A percentile compares a stretch with the other conserved stretches of the same genome.
These are phyloP conservation scores for Fusarium sp. DNA, from an alignment of 2,329 filamentous ascomycete species.

Conservation along the genomic window DNA sequence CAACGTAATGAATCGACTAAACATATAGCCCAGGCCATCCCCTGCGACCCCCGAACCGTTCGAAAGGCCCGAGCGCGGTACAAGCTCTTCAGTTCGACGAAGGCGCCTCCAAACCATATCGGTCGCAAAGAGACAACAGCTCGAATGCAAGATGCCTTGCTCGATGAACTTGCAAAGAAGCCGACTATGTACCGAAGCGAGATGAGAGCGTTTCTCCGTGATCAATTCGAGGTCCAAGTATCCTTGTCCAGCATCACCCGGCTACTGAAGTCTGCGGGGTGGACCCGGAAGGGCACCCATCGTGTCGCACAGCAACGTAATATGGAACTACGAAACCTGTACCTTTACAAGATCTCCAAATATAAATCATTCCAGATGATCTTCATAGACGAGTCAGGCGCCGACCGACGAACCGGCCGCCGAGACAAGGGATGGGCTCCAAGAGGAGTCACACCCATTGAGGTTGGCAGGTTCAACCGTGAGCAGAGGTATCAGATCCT, in stretches of 20 bases:
- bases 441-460: slow-evolving; percentile 39
- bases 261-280: slow-evolving; percentile 34
- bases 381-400: slow-evolving; percentile 52
- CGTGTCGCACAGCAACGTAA: slow-evolving; percentile 49
- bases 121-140: slow-evolving; percentile 5
- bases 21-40: slow-evolving; percentile 15
- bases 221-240: slow-evolving; percentile 4
- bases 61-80: slow-evolving; percentile 3
- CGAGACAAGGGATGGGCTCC: slow-evolving; percentile 51
- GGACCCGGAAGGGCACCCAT: slow-evolving; percentile 47
- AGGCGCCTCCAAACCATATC: slow-evolving; percentile 11
- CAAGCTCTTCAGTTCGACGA: slow-evolving; percentile 13
- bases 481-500: slow-evolving; percentile 40
- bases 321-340: slow-evolving; percentile 49
- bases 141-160: slow-evolving; percentile 7
- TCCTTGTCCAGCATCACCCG: slow-evolving; percentile 37
- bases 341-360: slow-evolving; percentile 47
- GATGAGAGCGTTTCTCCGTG: slow-evolving; percentile 9
- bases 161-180: not conserved
- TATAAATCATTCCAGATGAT: slow-evolving; percentile 48
- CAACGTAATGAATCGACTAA: slow-evolving; percentile 1
- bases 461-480: slow-evolving; percentile 39
- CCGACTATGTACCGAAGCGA: slow-evolving; percentile 15
- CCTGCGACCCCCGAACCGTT: slow-evolving; percentile 6
- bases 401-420: slow-evolving; percentile 49